Conservation (phyloP, 2,329 filamentous ascomycete genomes). For the Erysiphe pulchra region DNA sequence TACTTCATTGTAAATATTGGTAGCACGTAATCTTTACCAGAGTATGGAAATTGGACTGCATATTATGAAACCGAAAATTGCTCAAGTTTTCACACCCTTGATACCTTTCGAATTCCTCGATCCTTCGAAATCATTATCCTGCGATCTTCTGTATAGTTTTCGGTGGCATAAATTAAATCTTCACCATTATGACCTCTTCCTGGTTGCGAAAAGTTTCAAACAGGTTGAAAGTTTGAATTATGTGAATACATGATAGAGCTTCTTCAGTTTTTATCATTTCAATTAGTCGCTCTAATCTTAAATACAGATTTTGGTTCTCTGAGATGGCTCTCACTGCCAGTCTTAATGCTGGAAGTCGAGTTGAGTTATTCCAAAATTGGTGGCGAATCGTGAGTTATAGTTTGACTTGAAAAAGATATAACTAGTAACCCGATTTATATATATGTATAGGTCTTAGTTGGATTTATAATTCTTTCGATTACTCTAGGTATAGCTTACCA, state of each 20-base stretch:
- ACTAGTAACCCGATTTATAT: constrained; percentile 1
- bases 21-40: not conserved
- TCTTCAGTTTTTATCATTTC: not conserved
- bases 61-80: not conserved
- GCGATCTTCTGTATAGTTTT: not conserved
- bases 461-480: constrained; percentile 7
- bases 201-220: not conserved
- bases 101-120: not conserved
- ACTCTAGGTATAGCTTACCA: constrained; percentile 5
- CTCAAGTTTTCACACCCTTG: not conserved
- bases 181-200: not conserved
- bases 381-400: constrained; percentile 8
- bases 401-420: not conserved
- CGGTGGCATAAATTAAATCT: not conserved
- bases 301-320: not conserved
- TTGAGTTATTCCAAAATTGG: constrained; percentile 7
- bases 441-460: constrained; percentile 7
- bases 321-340: constrained; percentile 8
- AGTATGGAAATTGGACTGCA: not conserved
- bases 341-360: constrained; percentile 7
- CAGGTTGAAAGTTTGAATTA: not conserved
- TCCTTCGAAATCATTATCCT: not conserved
- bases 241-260: not conserved
- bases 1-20: not conserved
- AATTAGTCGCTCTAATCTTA: not conserved